Evolutionary conservation across 257 asterid genomes (phyloP).

Genomic region (Pogostemon cablin): DNA sequence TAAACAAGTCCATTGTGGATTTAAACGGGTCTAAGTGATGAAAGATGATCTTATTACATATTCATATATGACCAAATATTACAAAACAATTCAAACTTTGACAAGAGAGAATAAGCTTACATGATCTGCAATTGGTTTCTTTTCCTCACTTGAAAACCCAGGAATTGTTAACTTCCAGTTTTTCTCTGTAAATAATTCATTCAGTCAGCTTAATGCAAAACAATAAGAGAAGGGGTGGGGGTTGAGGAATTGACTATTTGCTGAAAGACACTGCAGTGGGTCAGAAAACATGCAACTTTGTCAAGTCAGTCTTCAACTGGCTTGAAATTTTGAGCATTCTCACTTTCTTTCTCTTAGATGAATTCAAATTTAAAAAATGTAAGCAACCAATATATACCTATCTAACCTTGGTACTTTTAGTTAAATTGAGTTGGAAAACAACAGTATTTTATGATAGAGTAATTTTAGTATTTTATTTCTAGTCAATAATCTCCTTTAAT

Average conservation of each 20-base stretch:
- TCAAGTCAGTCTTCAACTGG: neutral
- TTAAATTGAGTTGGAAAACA: conserved; percentile 11
- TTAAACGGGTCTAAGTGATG: conserved; percentile 8
- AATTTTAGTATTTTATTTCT: too few species aligned
- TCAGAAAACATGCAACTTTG: neutral
- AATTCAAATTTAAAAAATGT: conserved; percentile 17
- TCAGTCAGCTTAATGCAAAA: conserved; percentile 36
- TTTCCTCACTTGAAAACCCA: conserved; percentile 85
- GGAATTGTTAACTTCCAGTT: conserved; percentile 82
- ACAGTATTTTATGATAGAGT: neutral
- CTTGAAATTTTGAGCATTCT: neutral
- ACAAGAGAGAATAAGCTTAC: conserved; percentile 53
- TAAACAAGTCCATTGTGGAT: neutral
- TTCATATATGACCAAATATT: neutral
- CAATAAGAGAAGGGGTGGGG: conserved; percentile 8
- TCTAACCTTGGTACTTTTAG: conserved; percentile 4
- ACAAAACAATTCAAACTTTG: conserved; percentile 5
- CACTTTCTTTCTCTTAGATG: conserved; percentile 14
- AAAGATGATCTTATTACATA: neutral
- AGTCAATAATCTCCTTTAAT: too few species aligned
- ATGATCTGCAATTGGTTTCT: conserved; percentile 47
- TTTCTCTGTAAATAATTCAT: conserved; percentile 69
- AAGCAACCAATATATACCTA: conserved; percentile 3
- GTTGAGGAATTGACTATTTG: neutral
- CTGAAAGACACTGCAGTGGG: neutral